A percentile compares a stretch with the other conserved stretches of the same genome.
Evolutionary conservation across 2,329 filamentous ascomycete genomes (phyloP).

Genomic region (Didymella keratinophila): DNA sequence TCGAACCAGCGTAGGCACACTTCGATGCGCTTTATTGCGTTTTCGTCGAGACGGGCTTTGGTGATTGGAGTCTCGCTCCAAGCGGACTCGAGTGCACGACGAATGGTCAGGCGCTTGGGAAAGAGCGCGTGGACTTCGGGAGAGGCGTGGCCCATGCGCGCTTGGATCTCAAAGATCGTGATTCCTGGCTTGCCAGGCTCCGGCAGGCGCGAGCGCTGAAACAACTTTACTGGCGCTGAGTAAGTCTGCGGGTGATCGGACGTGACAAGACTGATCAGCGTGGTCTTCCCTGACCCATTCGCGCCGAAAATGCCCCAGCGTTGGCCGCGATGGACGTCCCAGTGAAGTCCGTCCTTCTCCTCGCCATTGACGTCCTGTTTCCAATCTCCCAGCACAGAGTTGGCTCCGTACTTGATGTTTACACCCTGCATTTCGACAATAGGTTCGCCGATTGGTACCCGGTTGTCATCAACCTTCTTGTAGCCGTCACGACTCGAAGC

Average conservation of each 20-base stretch:
- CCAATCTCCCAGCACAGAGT: constrained; percentile 84
- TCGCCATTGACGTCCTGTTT: constrained; percentile 63
- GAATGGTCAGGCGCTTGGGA: constrained; percentile 76
- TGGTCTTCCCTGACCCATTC: constrained; percentile 96
- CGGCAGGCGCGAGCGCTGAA: constrained; percentile 82
- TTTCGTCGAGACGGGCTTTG: constrained; percentile 68
- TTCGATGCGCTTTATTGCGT: constrained; percentile 68
- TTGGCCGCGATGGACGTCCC: constrained; percentile 83
- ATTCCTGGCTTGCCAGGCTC: constrained; percentile 75
- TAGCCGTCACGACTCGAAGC: constrained; percentile 46
- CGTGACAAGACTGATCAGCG: constrained; percentile 87
- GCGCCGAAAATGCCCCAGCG: constrained; percentile 93
- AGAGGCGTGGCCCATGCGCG: constrained; percentile 88
- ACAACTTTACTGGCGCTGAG: constrained; percentile 83
- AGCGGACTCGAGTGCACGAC: constrained; percentile 80
- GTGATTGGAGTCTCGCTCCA: constrained; percentile 89
- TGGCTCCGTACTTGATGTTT: constrained; percentile 79
- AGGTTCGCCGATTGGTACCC: constrained; percentile 63
- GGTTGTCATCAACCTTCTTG: constrained; percentile 30
- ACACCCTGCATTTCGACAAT: constrained; percentile 90
- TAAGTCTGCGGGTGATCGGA: constrained; percentile 97
- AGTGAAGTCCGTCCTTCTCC: constrained; percentile 71
- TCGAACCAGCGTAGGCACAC: constrained; percentile 79
- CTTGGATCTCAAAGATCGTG: constrained; percentile 91
- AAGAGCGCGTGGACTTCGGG: constrained; percentile 96